These are phyloP conservation scores for Candida sanyaensis DNA, from an alignment of 1,139 yeast genomes.

Conservation along the genomic window DNA sequence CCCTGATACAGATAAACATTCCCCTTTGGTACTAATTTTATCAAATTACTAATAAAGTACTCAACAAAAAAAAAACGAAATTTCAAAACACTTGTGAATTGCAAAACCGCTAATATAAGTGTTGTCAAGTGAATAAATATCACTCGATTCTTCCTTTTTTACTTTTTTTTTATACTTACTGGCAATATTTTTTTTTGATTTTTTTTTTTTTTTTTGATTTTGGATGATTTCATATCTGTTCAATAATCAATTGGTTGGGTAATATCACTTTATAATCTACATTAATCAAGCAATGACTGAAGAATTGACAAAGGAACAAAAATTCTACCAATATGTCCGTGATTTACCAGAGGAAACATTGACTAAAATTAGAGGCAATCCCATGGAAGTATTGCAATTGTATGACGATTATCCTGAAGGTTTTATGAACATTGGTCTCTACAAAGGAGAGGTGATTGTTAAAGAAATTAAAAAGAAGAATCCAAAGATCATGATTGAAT, in stretches of 20 bases:
- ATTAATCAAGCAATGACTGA: background rate
- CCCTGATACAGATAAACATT: too few species aligned
- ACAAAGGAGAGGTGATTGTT: constrained; percentile 32
- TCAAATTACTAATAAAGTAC: too few species aligned
- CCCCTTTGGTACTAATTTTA: too few species aligned
- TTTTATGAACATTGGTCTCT: constrained; percentile 36
- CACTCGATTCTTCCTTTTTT: background rate
- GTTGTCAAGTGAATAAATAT: background rate
- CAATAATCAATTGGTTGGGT: background rate
- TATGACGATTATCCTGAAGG: constrained; percentile 28
- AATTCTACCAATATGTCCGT: constrained; percentile 24
- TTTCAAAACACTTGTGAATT: too few species aligned
- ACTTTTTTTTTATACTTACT: background rate
- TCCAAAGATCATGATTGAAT: constrained; percentile 40
- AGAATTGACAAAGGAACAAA: constrained; percentile 19
- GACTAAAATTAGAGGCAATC: constrained; percentile 25
- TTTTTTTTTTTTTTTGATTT: background rate
- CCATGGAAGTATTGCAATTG: constrained; percentile 29
- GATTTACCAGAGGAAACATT: constrained; percentile 22
- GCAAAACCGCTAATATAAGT: background rate
- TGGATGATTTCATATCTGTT: background rate
- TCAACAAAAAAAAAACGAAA: too few species aligned
- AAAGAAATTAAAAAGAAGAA: constrained; percentile 23
- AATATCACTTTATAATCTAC: background rate
- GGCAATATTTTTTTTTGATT: background rate